Evolutionary conservation across 1,284 basidiomycete genomes (phyloP).

Genomic region (Heterobasidion occidentale): DNA sequence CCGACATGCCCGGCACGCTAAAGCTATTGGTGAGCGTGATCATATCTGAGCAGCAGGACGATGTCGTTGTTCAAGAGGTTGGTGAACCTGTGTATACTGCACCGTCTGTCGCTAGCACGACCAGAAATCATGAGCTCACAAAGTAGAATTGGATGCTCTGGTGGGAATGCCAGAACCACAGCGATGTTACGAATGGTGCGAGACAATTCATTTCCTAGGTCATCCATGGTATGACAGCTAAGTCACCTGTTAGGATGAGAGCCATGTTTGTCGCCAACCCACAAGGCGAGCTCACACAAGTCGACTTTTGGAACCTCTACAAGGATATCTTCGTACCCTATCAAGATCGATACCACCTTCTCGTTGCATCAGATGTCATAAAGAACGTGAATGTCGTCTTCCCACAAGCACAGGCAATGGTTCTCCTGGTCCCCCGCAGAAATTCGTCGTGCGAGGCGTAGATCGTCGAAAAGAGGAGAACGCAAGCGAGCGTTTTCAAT

Average conservation of each 20-base stretch:
- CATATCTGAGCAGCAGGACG: slow-evolving; percentile 61
- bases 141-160: slow-evolving; percentile 58
- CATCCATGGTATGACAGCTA: neutral
- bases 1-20: slow-evolving; percentile 59
- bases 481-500: slow-evolving; percentile 52
- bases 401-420: slow-evolving; percentile 76
- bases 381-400: slow-evolving; percentile 78
- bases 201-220: neutral
- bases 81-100: slow-evolving; percentile 48
- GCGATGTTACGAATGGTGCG: slow-evolving; percentile 72
- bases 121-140: slow-evolving; percentile 53
- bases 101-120: slow-evolving; percentile 36
- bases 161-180: slow-evolving; percentile 59
- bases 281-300: slow-evolving; percentile 77
- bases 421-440: slow-evolving; percentile 58
- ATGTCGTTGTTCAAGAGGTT: slow-evolving; percentile 53
- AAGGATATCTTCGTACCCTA: slow-evolving; percentile 60
- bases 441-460: slow-evolving; percentile 79
- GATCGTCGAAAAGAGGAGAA: slow-evolving; percentile 52
- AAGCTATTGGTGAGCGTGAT: slow-evolving; percentile 61
- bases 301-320: slow-evolving; percentile 87
- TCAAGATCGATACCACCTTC: slow-evolving; percentile 46
- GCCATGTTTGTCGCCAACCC: slow-evolving; percentile 64
- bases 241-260: slow-evolving; percentile 60
- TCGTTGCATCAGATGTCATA: slow-evolving; percentile 82